Conservation (phyloP, 164 flowering plant species). For the Pachysandra terminalis region DNA sequence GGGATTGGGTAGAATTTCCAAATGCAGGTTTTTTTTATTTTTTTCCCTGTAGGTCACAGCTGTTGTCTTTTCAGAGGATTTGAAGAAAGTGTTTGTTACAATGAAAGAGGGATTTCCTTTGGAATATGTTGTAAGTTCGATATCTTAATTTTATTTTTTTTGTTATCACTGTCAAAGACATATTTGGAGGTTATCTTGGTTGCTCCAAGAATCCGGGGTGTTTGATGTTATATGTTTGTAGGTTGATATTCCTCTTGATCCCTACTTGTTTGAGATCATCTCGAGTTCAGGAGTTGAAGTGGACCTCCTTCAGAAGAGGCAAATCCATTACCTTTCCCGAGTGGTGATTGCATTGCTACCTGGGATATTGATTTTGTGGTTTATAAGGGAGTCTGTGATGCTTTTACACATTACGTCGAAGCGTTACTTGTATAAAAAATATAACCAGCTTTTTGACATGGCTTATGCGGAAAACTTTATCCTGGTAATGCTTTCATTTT, state of each 20-base stretch:
- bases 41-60: conserved; percentile 74
- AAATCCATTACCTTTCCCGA: conserved; percentile 69
- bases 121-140: conserved; percentile 74
- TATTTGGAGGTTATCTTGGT: neutral
- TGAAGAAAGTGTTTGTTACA: conserved; percentile 79
- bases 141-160: conserved; percentile 3
- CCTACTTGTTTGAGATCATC: conserved; percentile 82
- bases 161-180: neutral
- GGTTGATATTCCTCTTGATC: conserved; percentile 99
- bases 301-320: conserved; percentile 84
- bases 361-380: conserved; percentile 74
- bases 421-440: conserved; percentile 71
- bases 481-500: conserved; percentile 46
- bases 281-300: conserved; percentile 92
- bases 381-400: conserved; percentile 75
- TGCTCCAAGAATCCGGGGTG: neutral
- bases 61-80: conserved; percentile 90
- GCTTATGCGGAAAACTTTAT: conserved; percentile 91
- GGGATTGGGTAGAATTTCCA: too few species aligned
- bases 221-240: conserved; percentile 23
- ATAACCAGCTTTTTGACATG: conserved; percentile 85
- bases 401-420: conserved; percentile 66
- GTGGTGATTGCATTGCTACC: conserved; percentile 72
- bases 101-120: conserved; percentile 98
- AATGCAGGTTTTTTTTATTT: neutral